Percentiles rank a stretch among this genome's conserved stretches.
phyloP scores from a whole-genome alignment of 2,329 filamentous ascomycete genomes.

The Pestalotiopsis sp. region DNA sequence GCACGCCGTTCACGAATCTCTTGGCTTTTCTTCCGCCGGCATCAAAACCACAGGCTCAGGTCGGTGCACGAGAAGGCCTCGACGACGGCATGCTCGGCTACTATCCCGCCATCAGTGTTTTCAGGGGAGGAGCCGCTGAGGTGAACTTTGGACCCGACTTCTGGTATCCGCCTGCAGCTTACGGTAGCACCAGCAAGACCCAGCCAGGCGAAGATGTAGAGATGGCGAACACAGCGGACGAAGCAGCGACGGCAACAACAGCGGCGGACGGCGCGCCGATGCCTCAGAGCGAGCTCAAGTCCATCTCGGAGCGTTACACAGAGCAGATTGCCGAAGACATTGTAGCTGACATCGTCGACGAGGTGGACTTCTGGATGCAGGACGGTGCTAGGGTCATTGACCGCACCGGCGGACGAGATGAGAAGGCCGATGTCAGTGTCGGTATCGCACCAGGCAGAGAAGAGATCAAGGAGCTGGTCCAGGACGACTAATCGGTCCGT shows the following conservation, averaged over 20 bases:
- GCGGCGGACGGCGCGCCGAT: conserved; percentile 18
- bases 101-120: conserved; percentile 90
- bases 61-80: conserved; percentile 79
- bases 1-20: conserved; percentile 84
- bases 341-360: conserved; percentile 89
- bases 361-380: conserved; percentile 85
- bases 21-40: conserved; percentile 90
- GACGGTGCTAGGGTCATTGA: conserved; percentile 58
- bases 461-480: conserved; percentile 66
- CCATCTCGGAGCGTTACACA: conserved; percentile 77
- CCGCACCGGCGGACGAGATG: conserved; percentile 41
- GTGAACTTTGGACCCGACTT: conserved; percentile 94
- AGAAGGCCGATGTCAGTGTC: conserved; percentile 41
- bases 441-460: conserved; percentile 47
- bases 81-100: conserved; percentile 96
- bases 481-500: conserved; percentile 49
- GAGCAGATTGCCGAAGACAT: conserved; percentile 96
- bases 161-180: conserved; percentile 77
- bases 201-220: conserved; percentile 43
- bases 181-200: conserved; percentile 35
- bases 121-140: conserved; percentile 86
- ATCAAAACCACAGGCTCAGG: conserved; percentile 69
- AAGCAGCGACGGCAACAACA: neutral
- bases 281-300: conserved; percentile 38
- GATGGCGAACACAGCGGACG: conserved; percentile 32